A percentile compares a stretch with the other conserved stretches of the same genome.
Conservation (phyloP, 2,329 filamentous ascomycete species). For the Sporothrix humicola region DNA sequence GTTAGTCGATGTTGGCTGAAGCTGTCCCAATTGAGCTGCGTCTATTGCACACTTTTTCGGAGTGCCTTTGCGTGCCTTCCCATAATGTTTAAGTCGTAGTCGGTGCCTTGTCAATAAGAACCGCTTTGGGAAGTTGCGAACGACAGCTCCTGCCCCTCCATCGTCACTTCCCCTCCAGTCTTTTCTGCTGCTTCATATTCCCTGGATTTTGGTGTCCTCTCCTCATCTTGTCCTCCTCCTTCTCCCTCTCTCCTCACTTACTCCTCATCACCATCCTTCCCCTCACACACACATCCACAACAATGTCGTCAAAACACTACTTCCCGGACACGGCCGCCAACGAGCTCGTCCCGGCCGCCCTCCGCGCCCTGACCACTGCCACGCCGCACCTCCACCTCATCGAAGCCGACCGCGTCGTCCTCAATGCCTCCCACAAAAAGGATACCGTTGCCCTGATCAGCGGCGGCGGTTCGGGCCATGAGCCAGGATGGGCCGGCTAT, state of each 20-base stretch:
- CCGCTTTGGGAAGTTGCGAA: constrained; percentile 16
- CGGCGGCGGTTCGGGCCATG: constrained; percentile 62
- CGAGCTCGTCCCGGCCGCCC: constrained; percentile 59
- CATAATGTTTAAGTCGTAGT: neutral
- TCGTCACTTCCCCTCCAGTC: neutral
- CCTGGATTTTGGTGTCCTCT: neutral
- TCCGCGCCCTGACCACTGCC: constrained; percentile 58
- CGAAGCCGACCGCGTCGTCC: constrained; percentile 59
- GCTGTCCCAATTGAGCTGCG: neutral
- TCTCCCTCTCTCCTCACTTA: neutral
- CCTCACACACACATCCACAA: constrained; percentile 7
- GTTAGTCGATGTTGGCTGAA: neutral
- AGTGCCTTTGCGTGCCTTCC: neutral
- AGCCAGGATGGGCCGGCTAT: constrained; percentile 68
- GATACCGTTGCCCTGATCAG: constrained; percentile 58
- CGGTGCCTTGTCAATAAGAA: constrained; percentile 8
- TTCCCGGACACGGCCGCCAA: constrained; percentile 55
- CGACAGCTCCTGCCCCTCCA: constrained; percentile 1
- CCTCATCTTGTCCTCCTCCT: neutral
- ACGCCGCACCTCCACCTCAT: constrained; percentile 58
- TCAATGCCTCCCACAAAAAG: constrained; percentile 52
- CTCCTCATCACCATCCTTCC: neutral
- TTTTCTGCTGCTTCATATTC: too few relatives aligned
- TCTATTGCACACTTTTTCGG: neutral
- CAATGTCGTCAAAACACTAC: constrained; percentile 60